A percentile compares a stretch with the other conserved stretches of the same genome.
These are phyloP conservation scores for Anisogramma anomala DNA, from an alignment of 2,329 filamentous ascomycete species.

Conservation along the genomic window DNA sequence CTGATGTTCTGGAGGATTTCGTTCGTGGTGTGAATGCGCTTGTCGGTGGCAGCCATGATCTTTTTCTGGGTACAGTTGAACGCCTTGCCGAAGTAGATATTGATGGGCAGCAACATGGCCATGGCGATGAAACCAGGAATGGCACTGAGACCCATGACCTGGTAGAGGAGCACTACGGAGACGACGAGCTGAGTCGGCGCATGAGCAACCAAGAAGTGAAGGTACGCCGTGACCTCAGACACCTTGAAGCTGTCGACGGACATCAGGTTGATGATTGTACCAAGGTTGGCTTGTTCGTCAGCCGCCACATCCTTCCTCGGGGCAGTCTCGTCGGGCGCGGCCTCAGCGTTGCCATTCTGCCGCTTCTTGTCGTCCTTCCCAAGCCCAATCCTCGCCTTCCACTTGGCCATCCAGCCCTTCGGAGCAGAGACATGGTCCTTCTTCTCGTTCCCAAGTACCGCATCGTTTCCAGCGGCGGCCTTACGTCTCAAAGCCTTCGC, in stretches of 20 bases:
- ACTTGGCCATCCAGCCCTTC: constrained; percentile 32
- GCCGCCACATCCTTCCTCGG: constrained; percentile 24
- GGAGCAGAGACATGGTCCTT: constrained; percentile 27
- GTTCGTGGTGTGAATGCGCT: constrained; percentile 91
- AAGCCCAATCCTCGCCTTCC: constrained; percentile 48
- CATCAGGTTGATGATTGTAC: constrained; percentile 99
- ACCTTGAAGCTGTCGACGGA: constrained; percentile 99
- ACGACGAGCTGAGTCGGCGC: constrained; percentile 81
- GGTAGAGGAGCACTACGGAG: constrained; percentile 71
- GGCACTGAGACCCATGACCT: constrained; percentile 82
- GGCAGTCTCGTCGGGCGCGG: background rate
- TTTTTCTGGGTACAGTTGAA: constrained; percentile 81
- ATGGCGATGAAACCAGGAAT: constrained; percentile 89
- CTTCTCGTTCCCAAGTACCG: constrained; percentile 49
- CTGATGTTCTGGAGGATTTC: constrained; percentile 95
- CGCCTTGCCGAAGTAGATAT: constrained; percentile 74
- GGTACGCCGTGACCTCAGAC: constrained; percentile 82
- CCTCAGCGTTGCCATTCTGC: constrained; percentile 23
- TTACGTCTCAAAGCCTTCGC: constrained; percentile 88
- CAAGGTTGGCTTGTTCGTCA: constrained; percentile 76
- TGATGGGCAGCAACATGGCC: constrained; percentile 77
- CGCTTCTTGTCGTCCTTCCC: constrained; percentile 45
- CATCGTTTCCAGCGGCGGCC: constrained; percentile 67
- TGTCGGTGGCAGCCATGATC: constrained; percentile 88
- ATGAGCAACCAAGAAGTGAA: constrained; percentile 90